These are phyloP conservation scores for Pichia sporocuriosa DNA, from an alignment of 805 yeast species.

Conservation along the genomic window DNA sequence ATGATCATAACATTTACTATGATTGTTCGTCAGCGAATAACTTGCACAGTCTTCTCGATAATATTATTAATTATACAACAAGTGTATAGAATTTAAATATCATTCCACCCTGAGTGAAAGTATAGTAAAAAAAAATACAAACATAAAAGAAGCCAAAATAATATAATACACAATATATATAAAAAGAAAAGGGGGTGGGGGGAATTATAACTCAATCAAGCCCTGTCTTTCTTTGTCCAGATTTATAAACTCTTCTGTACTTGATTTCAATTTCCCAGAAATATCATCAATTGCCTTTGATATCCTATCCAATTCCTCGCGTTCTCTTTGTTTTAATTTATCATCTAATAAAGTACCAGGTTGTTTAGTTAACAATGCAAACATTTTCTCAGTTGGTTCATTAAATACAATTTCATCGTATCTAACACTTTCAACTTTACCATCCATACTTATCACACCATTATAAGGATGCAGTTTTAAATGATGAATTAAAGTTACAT, in stretches of 20 bases:
- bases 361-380: conserved; percentile 63
- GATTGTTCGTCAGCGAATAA: conserved; percentile 12
- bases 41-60: conserved; percentile 15
- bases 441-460: conserved; percentile 17
- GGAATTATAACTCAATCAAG: conserved; percentile 16
- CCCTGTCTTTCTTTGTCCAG: conserved; percentile 28
- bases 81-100: background rate
- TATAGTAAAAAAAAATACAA: too few species aligned
- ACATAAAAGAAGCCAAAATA: too few species aligned
- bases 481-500: conserved; percentile 79
- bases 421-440: conserved; percentile 49
- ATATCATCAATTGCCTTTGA: conserved; percentile 31
- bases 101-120: too few species aligned
- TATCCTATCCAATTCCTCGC: conserved; percentile 56
- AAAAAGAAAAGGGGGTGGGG: too few species aligned
- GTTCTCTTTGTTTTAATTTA: conserved; percentile 45
- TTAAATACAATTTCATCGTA: conserved; percentile 92
- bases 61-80: conserved; percentile 13
- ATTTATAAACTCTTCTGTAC: conserved; percentile 22
- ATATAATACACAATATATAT: background rate
- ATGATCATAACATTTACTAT: conserved; percentile 21
- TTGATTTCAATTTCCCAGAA: conserved; percentile 19
- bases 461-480: conserved; percentile 86
- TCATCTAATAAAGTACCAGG: conserved; percentile 48
- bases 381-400: conserved; percentile 89